phyloP scores from a whole-genome alignment of 1,139 yeast species.

The Geotrichum restrictum region DNA sequence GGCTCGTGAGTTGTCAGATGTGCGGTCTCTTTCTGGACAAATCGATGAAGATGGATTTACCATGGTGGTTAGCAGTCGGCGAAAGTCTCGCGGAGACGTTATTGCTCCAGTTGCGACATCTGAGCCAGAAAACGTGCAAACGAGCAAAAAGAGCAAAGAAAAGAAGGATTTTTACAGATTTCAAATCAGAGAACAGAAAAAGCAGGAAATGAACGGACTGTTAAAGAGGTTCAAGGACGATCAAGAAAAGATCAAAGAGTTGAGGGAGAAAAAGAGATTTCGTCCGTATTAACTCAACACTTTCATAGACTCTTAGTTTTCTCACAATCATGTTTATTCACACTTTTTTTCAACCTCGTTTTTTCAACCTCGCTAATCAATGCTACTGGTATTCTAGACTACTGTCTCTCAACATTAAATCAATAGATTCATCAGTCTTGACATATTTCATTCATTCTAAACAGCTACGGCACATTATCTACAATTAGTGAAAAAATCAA shows the following conservation, averaged over 20 bases:
- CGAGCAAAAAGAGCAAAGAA: constrained; percentile 64
- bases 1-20: constrained; percentile 56
- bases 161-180: constrained; percentile 91
- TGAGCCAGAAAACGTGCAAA: constrained; percentile 39
- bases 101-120: constrained; percentile 38
- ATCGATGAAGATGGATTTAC: constrained; percentile 92
- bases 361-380: too few species aligned
- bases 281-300: constrained; percentile 61
- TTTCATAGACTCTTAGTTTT: not conserved
- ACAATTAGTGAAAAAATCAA: not conserved
- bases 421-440: not conserved
- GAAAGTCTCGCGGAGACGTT: constrained; percentile 51
- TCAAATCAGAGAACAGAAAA: constrained; percentile 91
- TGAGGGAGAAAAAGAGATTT: constrained; percentile 79
- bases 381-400: too few species aligned
- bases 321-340: not conserved
- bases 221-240: constrained; percentile 81
- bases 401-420: too few species aligned
- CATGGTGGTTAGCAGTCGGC: constrained; percentile 74
- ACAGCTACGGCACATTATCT: too few species aligned
- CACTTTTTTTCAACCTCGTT: not conserved
- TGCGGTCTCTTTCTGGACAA: constrained; percentile 44
- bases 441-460: not conserved
- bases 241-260: constrained; percentile 72
- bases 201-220: constrained; percentile 85